These are phyloP conservation scores for Tulasnella sp. DNA, from an alignment of 768 basidiomycete species.

Conservation along the genomic window DNA sequence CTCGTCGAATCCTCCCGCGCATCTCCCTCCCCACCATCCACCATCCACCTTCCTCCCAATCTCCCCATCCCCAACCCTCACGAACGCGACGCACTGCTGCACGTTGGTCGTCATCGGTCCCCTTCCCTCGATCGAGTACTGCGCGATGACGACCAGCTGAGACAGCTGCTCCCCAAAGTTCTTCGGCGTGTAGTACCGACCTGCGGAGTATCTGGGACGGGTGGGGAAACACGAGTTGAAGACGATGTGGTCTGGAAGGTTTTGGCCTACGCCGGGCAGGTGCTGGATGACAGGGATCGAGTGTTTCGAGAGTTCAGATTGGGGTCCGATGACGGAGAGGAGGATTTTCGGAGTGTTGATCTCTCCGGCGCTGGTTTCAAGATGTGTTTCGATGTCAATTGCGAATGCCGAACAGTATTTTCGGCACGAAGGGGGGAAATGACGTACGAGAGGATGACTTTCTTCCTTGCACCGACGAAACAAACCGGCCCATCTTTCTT, in stretches of 20 bases:
- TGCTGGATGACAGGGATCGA: constrained; percentile 56
- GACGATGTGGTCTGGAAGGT: constrained; percentile 66
- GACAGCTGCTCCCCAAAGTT: background rate
- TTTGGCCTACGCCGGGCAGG: constrained; percentile 69
- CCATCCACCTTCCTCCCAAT: background rate
- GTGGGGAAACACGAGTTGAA: constrained; percentile 28
- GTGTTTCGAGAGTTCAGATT: constrained; percentile 49
- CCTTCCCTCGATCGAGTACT: background rate
- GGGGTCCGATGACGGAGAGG: constrained; percentile 62
- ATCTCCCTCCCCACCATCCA: background rate
- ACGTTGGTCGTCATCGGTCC: background rate
- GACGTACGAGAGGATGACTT: constrained; percentile 29
- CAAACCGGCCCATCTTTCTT: constrained; percentile 7
- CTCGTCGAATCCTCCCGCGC: constrained; percentile 18
- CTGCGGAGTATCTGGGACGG: background rate
- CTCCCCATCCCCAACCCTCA: background rate
- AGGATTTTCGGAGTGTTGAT: constrained; percentile 40
- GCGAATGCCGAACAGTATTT: too few species aligned
- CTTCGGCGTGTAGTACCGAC: background rate
- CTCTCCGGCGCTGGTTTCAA: constrained; percentile 39
- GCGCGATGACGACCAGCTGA: background rate
- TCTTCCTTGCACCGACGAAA: constrained; percentile 21
- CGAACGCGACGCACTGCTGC: constrained; percentile 7
- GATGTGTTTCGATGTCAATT: too few species aligned
- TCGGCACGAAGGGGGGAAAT: background rate